phyloP scores from a whole-genome alignment of 768 basidiomycete species.

The Podaxis carcinomalis region DNA sequence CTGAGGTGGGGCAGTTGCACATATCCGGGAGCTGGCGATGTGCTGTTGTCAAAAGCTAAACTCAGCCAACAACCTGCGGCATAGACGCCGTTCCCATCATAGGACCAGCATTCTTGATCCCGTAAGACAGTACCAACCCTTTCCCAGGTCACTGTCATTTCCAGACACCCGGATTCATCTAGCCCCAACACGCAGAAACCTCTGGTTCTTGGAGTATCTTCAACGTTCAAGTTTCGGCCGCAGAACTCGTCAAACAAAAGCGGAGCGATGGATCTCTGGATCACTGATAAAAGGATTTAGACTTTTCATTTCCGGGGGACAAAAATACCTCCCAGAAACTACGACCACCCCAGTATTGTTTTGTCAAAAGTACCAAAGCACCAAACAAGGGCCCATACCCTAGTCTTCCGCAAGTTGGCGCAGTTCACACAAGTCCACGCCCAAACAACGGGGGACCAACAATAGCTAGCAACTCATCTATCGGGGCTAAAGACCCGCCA shows the following conservation, averaged over 20 bases:
- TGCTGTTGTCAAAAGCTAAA: background rate
- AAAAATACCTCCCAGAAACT: background rate
- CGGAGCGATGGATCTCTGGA: background rate
- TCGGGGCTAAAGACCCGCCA: too few relatives aligned
- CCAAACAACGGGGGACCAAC: background rate
- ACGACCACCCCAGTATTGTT: background rate
- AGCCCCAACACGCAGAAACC: background rate
- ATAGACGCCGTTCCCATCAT: background rate
- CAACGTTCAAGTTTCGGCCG: background rate
- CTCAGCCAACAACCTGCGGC: background rate
- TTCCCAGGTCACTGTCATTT: background rate
- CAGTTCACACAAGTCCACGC: conserved; percentile 1
- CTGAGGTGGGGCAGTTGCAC: background rate
- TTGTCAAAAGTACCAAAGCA: background rate
- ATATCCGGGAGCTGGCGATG: background rate
- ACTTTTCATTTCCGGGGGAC: conserved; percentile 6
- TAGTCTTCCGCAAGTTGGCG: background rate
- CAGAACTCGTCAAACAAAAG: background rate
- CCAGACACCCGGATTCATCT: background rate
- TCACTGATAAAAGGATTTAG: conserved; percentile 2
- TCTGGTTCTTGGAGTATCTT: background rate
- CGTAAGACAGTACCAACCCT: background rate
- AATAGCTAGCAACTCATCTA: background rate
- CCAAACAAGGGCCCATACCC: background rate
- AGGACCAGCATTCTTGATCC: background rate